phyloP scores from a whole-genome alignment of 1,284 basidiomycete genomes.

The Lentinula novae-zelandiae region DNA sequence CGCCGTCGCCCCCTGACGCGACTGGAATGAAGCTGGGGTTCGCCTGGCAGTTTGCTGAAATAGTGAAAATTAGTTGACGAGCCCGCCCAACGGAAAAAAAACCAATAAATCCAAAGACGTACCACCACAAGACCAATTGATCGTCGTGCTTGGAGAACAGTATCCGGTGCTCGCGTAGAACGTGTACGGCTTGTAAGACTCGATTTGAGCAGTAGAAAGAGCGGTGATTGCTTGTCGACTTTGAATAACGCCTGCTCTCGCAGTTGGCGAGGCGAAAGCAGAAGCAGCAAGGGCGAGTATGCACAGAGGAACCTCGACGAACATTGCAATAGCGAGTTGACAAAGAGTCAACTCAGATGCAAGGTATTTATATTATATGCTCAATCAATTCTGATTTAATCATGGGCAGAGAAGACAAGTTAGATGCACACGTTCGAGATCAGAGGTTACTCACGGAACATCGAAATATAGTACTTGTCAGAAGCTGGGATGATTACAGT shows the following conservation, averaged over 20 bases:
- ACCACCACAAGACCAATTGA: slow-evolving; percentile 10
- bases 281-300: not conserved
- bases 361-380: not conserved
- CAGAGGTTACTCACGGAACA: not conserved
- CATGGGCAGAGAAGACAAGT: not conserved
- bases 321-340: not conserved
- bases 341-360: not conserved
- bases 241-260: not conserved
- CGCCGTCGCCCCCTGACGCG: slow-evolving; percentile 60
- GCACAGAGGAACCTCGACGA: not conserved
- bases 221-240: slow-evolving; percentile 17
- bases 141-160: slow-evolving; percentile 4
- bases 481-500: not conserved
- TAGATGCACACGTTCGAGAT: not conserved
- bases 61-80: not conserved
- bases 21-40: slow-evolving; percentile 51
- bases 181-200: slow-evolving; percentile 48
- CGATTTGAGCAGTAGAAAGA: slow-evolving; percentile 38
- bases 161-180: slow-evolving; percentile 49
- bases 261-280: not conserved
- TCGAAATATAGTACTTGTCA: not conserved
- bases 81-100: not conserved
- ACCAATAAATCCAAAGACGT: not conserved
- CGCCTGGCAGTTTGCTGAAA: slow-evolving; percentile 45
- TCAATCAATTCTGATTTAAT: not conserved